Evolutionary conservation across 805 yeast species (phyloP), one percentile per base, ranked within the genome.

Genomic region (Starmerella apis): DNA sequence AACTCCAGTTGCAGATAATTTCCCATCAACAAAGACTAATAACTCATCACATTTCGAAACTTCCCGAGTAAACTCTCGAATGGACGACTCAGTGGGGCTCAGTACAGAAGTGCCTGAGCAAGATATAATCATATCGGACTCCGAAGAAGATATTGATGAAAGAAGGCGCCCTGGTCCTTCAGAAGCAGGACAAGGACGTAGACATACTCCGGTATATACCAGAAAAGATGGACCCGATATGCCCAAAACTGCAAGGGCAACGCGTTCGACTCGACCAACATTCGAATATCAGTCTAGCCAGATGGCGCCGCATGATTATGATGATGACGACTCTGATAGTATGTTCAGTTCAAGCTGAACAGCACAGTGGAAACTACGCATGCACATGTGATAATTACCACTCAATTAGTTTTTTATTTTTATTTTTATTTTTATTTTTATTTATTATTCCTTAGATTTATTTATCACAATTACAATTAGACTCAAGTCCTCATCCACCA

Each of bases 271-370:
- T 16, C 45, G 45, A 16, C 25, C 35, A 11, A 20, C 35, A 4
- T 31, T 36, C 9, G 42, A 35, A 16, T 19, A 11, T 1, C 35
- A 30, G 24, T 35, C 24, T 11, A 41, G 35, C 35, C 45, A 31
- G 13, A 27, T 11, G 35, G 16, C 35, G 3, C 20, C 32, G 19
- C 43, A 3, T 3, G 31, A 24, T 1, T n/a, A 10, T 25, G 25
- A 32, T 4, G 48, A 37, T 7, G 48, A 46, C 37, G 48, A 46
- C 14, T 35, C 39, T 16, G 48, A 46, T 16, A 25, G 25, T 3
- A 46, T 46, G 44, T 37, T 46, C 49, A 46, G 48, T 37, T 9
- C 35, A 7, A 14, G 35, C 35, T 31, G 30, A 27, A n/a, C n/a
- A n/a, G n/a, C n/a, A n/a, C n/a, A n/a, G n/a, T n/a, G n/a, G n/a